These are phyloP conservation scores for Ophiosphaerella herpotricha DNA, from an alignment of 2,329 filamentous ascomycete genomes.

Conservation along the genomic window DNA sequence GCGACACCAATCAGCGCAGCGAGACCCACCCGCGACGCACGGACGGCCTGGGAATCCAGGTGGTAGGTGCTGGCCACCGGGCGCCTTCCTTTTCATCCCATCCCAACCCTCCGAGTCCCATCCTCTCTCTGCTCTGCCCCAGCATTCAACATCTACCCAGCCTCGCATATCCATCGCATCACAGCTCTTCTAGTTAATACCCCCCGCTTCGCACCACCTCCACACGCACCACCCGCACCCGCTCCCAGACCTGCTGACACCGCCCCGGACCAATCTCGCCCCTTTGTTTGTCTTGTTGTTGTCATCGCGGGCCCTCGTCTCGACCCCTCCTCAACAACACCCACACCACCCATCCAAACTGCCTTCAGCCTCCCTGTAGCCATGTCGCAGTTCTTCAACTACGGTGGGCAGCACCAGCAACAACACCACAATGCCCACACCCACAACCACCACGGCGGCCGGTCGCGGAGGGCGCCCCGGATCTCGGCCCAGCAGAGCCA, in stretches of 20 bases:
- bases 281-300: conserved; percentile 32
- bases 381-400: conserved; percentile 57
- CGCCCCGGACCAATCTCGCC: conserved; percentile 13
- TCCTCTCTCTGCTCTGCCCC: conserved; percentile 16
- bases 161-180: conserved; percentile 22
- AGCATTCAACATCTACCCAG: conserved; percentile 25
- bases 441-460: conserved; percentile 81
- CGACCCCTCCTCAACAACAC: conserved; percentile 22
- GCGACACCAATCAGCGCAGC: neutral
- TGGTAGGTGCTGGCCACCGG: conserved; percentile 10
- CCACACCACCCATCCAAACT: conserved; percentile 11
- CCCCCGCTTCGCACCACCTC: conserved; percentile 11
- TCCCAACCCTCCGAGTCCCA: conserved; percentile 12
- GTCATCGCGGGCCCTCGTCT: conserved; percentile 21
- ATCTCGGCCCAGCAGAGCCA: conserved; percentile 83
- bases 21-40: neutral
- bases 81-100: conserved; percentile 19
- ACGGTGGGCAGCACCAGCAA: conserved; percentile 52
- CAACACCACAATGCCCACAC: conserved; percentile 59
- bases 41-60: neutral
- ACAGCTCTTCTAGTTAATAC: conserved; percentile 24
- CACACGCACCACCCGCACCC: conserved; percentile 12
- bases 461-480: conserved; percentile 82
- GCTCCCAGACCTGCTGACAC: conserved; percentile 10
- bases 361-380: conserved; percentile 23